A percentile compares a stretch with the other conserved stretches of the same genome.
Evolutionary conservation across 257 asterid genomes (phyloP).

Genomic region (Pogostemon cablin): DNA sequence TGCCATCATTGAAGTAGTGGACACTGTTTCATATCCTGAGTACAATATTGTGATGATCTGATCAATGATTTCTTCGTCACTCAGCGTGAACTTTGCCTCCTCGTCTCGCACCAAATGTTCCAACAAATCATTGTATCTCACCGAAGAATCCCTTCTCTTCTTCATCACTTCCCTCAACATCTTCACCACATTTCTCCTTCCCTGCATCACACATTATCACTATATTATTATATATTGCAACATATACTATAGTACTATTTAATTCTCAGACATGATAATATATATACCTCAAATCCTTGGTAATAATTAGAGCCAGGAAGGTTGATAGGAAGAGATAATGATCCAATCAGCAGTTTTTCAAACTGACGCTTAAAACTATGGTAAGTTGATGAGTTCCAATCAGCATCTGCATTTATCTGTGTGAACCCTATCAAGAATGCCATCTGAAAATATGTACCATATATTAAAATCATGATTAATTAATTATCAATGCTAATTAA

Average conservation of each 20-base stretch:
- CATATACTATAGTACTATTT: neutral
- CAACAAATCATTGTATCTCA: slow-evolving; percentile 54
- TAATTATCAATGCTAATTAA: neutral
- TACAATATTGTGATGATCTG: slow-evolving; percentile 78
- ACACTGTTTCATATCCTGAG: slow-evolving; percentile 89
- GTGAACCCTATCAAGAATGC: slow-evolving; percentile 50
- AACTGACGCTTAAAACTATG: slow-evolving; percentile 49
- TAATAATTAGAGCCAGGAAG: slow-evolving; percentile 63
- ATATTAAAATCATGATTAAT: neutral
- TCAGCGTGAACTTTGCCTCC: slow-evolving; percentile 40
- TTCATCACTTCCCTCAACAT: slow-evolving; percentile 51
- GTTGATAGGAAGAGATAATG: slow-evolving; percentile 71
- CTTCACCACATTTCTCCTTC: slow-evolving; percentile 57
- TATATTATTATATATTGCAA: neutral
- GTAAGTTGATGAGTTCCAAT: slow-evolving; percentile 44
- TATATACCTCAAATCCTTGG: slow-evolving; percentile 50
- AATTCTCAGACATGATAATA: neutral
- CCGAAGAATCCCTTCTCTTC: slow-evolving; percentile 54
- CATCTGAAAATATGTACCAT: slow-evolving; percentile 42
- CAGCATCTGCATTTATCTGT: slow-evolving; percentile 46
- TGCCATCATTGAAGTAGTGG: slow-evolving; percentile 88
- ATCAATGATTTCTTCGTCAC: slow-evolving; percentile 73
- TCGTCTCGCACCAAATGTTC: slow-evolving; percentile 48
- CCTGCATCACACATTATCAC: slow-evolving; percentile 44
- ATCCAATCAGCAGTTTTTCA: slow-evolving; percentile 52